Evolutionary conservation across 176 grass and related monocot species (phyloP).

Genomic region (Ananas comosus): DNA sequence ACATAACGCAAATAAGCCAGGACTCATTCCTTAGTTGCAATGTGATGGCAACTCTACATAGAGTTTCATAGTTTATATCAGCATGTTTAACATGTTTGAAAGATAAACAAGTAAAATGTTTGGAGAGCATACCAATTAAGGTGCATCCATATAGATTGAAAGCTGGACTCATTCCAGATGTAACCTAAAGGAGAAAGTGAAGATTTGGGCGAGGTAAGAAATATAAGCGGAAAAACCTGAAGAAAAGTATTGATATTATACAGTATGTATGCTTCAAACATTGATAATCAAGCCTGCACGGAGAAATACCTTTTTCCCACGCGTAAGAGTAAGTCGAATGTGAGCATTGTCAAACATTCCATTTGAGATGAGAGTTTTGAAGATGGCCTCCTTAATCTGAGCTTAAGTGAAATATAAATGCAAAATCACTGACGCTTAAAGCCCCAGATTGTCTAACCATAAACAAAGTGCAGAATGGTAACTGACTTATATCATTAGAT

Average conservation of each 20-base stretch:
- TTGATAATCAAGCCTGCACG: background rate
- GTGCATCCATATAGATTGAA: conserved; percentile 96
- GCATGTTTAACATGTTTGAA: too few relatives aligned
- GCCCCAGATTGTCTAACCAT: background rate
- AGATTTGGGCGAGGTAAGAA: conserved; percentile 18
- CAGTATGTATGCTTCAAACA: background rate
- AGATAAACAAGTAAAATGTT: background rate
- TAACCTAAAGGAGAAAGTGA: conserved; percentile 58
- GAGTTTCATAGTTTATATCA: too few relatives aligned
- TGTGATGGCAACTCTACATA: too few relatives aligned
- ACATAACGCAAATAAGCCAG: too few relatives aligned
- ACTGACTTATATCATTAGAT: background rate
- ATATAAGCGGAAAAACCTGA: background rate
- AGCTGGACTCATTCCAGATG: conserved; percentile 93
- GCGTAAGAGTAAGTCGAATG: conserved; percentile 84
- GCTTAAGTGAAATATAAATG: conserved; percentile 12
- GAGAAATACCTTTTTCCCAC: conserved; percentile 81
- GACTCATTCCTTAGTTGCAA: too few relatives aligned
- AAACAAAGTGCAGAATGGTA: background rate
- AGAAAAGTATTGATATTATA: background rate
- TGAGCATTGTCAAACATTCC: conserved; percentile 97
- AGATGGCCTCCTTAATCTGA: conserved; percentile 91
- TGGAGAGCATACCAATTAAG: conserved; percentile 61
- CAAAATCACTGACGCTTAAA: background rate
- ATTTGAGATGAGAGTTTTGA: conserved; percentile 82